Evolutionary conservation across 305 asterid species (phyloP), one percentile per base, ranked within the genome.

Genomic region (Fraxinus paxiana): DNA sequence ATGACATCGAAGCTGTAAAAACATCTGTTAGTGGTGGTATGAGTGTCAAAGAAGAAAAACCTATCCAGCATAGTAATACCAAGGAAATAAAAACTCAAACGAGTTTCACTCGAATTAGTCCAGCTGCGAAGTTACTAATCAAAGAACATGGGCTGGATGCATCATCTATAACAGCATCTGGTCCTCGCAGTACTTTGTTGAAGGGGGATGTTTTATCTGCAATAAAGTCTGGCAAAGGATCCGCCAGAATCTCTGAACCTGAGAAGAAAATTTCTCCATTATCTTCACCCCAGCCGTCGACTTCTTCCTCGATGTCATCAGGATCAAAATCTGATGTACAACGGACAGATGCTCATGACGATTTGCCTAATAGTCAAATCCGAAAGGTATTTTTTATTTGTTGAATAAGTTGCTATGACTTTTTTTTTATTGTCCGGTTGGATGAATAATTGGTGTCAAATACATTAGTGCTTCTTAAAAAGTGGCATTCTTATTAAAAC

Each of bases 121-220:
- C 99, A 54, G 95, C 98, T 70, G 99, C 99, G 46, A 96, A 92
- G 95, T 54, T 94, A 84, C 89, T 96, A 82, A 87, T 96, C 82
- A 22, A 56, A 37, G 97, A 89, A 85, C 95, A 96, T 78, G 88
- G 95, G 65, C 86, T 96, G 81, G 98, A 94, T 89, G 90, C 94
- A 2, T 91, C 97, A 46, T 88, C 93, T 72, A 90, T 96, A 85
- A 41, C 86, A 70, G 89, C 97, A 77, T 91, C 99, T 83, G 99
- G 99, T 83, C 99, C 99, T 79, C 97, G 90, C 80, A 97, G 97
- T 82, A 96, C 98, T 80, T 86, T 96, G 91, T 83, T 91, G 75
- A 96, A 96, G 89, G 97, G 99, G 61, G 99, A 94, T 87, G 97
- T 94, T 88, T 90, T 96, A 84, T 93, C 91, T 83, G 97, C 97